These are phyloP conservation scores for Piedraia hortae DNA, from an alignment of 2,329 filamentous ascomycete genomes.

Conservation along the genomic window DNA sequence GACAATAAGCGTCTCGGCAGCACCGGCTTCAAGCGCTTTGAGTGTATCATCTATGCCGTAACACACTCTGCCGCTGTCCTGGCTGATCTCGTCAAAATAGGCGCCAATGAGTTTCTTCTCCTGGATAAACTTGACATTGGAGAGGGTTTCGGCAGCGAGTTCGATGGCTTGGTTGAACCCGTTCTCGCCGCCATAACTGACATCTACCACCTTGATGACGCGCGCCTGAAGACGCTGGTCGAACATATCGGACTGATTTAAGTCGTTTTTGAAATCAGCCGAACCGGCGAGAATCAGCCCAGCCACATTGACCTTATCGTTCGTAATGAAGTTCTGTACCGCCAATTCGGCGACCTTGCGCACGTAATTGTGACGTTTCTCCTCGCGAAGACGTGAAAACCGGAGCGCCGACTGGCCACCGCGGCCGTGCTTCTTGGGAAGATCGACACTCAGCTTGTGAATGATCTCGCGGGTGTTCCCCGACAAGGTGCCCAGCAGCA, in stretches of 20 bases:
- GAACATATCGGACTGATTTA: constrained; percentile 94
- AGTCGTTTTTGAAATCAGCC: constrained; percentile 97
- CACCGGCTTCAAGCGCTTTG: constrained; percentile 86
- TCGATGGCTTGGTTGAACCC: constrained; percentile 99
- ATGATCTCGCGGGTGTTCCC: constrained; percentile 92
- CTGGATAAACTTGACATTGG: constrained; percentile 99
- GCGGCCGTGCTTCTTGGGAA: constrained; percentile 99
- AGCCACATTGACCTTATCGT: constrained; percentile 93
- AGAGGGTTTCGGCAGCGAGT: constrained; percentile 73
- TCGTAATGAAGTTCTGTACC: constrained; percentile 96
- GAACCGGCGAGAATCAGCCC: constrained; percentile 89
- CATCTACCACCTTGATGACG: constrained; percentile 98
- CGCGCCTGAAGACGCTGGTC: constrained; percentile 73
- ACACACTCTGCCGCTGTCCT: constrained; percentile 88
- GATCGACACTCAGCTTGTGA: constrained; percentile 94
- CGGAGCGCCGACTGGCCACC: constrained; percentile 98
- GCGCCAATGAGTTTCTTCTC: constrained; percentile 99
- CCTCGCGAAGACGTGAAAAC: constrained; percentile 97
- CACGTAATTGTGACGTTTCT: constrained; percentile 99
- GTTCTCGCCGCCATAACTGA: constrained; percentile 96
- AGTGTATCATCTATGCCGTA: constrained; percentile 95
- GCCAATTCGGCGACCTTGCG: constrained; percentile 94
- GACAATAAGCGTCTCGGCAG: constrained; percentile 79
- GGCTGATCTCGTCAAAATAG: constrained; percentile 97
- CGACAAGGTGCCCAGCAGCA: constrained; percentile 84